These are phyloP conservation scores for Claviceps capensis DNA, from an alignment of 2,329 filamentous ascomycete species.

Conservation along the genomic window DNA sequence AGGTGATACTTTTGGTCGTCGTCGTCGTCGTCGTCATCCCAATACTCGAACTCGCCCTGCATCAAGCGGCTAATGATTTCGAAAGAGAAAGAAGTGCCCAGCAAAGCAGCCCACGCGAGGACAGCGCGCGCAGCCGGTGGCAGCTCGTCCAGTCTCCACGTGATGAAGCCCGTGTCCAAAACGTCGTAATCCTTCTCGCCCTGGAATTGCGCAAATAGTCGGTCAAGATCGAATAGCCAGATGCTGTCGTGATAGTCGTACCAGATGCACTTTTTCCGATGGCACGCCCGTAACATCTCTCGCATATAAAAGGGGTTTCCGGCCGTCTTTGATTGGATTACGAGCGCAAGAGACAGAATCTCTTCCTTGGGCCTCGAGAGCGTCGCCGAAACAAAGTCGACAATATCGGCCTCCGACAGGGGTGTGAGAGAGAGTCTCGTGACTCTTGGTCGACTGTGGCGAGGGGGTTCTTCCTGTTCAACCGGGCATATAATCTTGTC, in stretches of 20 bases:
- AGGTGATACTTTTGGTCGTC: constrained; percentile 21
- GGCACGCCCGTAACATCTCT: constrained; percentile 78
- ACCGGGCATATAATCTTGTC: constrained; percentile 39
- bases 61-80: constrained; percentile 64
- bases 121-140: constrained; percentile 62
- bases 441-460: constrained; percentile 37
- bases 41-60: constrained; percentile 56
- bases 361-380: constrained; percentile 61
- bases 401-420: constrained; percentile 65
- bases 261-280: constrained; percentile 77
- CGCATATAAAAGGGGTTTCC: constrained; percentile 87
- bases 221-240: constrained; percentile 79
- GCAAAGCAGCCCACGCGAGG: constrained; percentile 71
- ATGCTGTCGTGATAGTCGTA: constrained; percentile 73
- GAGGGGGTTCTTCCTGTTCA: constrained; percentile 36
- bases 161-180: constrained; percentile 71
- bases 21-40: constrained; percentile 27
- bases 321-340: constrained; percentile 76
- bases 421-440: constrained; percentile 62
- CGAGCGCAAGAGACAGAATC: constrained; percentile 62
- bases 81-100: constrained; percentile 78
- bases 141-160: constrained; percentile 62
- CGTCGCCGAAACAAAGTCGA: constrained; percentile 70
- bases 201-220: constrained; percentile 73
- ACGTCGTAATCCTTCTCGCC: constrained; percentile 66